Conservation (phyloP, 176 grass and related monocot genomes). For the Cenchrus americanus region DNA sequence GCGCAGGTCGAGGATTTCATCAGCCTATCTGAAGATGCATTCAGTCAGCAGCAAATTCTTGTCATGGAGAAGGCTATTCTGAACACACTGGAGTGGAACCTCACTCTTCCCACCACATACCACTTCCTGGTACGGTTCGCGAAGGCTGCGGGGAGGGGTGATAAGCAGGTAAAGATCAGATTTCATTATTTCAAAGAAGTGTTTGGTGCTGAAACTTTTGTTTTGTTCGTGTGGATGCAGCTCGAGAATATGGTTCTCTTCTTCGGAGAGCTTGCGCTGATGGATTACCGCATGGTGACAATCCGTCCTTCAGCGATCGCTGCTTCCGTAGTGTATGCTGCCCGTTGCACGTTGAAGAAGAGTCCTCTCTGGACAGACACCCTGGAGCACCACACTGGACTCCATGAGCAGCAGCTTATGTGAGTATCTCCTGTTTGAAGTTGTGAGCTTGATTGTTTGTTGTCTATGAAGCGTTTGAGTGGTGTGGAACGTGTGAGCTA, state of each 20-base stretch:
- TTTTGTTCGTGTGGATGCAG: conserved; percentile 24
- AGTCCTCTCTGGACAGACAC: conserved; percentile 75
- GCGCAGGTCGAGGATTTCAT: conserved; percentile 65
- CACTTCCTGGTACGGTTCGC: conserved; percentile 76
- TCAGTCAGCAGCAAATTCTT: conserved; percentile 39
- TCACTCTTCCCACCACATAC: conserved; percentile 70
- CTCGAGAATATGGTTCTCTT: conserved; percentile 62
- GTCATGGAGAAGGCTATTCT: conserved; percentile 76
- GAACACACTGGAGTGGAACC: conserved; percentile 73
- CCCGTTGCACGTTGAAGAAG: conserved; percentile 65
- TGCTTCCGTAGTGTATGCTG: conserved; percentile 60
- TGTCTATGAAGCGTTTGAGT: not conserved
- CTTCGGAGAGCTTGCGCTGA: conserved; percentile 63
- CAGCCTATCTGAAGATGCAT: conserved; percentile 26
- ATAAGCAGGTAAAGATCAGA: conserved; percentile 53
- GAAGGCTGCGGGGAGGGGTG: conserved; percentile 57
- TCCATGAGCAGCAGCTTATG: conserved; percentile 53
- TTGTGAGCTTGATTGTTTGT: not conserved
- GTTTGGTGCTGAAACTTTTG: not conserved
- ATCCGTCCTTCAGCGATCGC: conserved; percentile 60
- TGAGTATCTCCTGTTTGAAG: conserved; percentile 20
- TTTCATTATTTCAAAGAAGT: not conserved
- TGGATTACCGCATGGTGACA: conserved; percentile 51
- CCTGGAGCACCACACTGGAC: conserved; percentile 59
- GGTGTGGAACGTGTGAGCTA: not conserved